Evolutionary conservation across 306 rosid species (phyloP).

Genomic region (Cercis canadensis): DNA sequence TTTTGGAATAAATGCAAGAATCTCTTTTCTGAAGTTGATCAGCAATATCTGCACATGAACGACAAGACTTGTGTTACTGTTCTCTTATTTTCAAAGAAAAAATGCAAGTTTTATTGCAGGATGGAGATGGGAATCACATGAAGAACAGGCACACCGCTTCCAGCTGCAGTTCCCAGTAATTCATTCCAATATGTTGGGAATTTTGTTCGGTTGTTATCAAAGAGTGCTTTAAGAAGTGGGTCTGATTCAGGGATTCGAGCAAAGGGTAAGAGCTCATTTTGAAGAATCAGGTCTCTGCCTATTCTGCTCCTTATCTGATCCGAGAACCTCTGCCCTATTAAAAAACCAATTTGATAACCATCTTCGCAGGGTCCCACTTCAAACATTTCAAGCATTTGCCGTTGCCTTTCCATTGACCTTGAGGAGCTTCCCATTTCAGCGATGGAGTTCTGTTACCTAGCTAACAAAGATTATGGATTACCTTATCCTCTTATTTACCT

Average conservation of each 20-base stretch:
- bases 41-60: slow-evolving; percentile 62
- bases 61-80: slow-evolving; percentile 14
- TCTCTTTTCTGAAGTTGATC: slow-evolving; percentile 84
- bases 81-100: no score
- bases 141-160: slow-evolving; percentile 74
- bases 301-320: slow-evolving; percentile 56
- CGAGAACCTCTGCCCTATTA: slow-evolving; percentile 72
- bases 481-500: neutral
- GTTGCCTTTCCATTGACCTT: slow-evolving; percentile 35
- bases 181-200: slow-evolving; percentile 81
- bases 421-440: slow-evolving; percentile 16
- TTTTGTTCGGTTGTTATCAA: slow-evolving; percentile 49
- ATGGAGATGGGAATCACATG: slow-evolving; percentile 47
- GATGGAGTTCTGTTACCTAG: slow-evolving; percentile 12
- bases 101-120: no score
- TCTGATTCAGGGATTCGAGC: slow-evolving; percentile 55
- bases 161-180: slow-evolving; percentile 68
- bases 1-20: slow-evolving; percentile 74
- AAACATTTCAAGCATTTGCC: slow-evolving; percentile 53
- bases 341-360: slow-evolving; percentile 61
- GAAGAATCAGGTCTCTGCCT: slow-evolving; percentile 63
- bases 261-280: slow-evolving; percentile 69
- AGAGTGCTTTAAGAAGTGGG: slow-evolving; percentile 61
- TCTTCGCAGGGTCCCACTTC: slow-evolving; percentile 60
- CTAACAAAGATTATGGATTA: no score